phyloP scores from a whole-genome alignment of 345 rosid genomes.

The Gossypium thurberi region DNA sequence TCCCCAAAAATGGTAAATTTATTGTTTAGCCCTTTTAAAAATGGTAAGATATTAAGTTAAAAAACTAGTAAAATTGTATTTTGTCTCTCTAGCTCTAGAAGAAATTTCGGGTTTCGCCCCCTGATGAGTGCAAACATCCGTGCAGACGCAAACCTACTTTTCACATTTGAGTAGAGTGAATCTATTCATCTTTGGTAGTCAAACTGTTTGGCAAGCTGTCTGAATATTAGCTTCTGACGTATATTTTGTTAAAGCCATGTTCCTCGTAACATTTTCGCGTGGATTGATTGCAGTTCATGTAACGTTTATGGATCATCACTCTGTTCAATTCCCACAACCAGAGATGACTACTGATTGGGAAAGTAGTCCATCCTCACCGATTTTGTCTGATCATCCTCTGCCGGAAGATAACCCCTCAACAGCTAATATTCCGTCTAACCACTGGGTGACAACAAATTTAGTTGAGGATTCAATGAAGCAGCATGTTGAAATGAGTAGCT shows the following conservation, averaged over 20 bases:
- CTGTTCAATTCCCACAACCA: constrained; percentile 13
- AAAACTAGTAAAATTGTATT: no score
- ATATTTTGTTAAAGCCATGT: neutral
- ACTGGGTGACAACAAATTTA: neutral
- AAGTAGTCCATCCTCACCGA: neutral
- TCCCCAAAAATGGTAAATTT: no score
- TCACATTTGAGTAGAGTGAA: neutral
- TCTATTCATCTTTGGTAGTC: neutral
- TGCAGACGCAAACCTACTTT: neutral
- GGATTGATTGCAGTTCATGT: constrained; percentile 10
- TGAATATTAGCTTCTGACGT: neutral
- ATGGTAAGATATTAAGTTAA: no score
- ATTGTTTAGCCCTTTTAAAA: no score
- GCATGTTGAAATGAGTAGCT: neutral
- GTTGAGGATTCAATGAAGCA: neutral
- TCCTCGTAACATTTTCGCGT: neutral
- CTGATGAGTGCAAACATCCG: neutral
- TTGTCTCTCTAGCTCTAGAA: no score
- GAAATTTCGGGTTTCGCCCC: no score
- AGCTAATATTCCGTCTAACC: constrained; percentile 4
- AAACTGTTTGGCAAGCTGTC: neutral
- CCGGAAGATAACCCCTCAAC: neutral
- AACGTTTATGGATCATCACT: neutral
- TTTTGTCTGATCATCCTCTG: neutral
- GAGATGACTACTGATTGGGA: neutral